A percentile compares a stretch with the other conserved stretches of the same genome.
These are phyloP conservation scores for Tremella fuciformis DNA, from an alignment of 768 basidiomycete species.

Conservation along the genomic window DNA sequence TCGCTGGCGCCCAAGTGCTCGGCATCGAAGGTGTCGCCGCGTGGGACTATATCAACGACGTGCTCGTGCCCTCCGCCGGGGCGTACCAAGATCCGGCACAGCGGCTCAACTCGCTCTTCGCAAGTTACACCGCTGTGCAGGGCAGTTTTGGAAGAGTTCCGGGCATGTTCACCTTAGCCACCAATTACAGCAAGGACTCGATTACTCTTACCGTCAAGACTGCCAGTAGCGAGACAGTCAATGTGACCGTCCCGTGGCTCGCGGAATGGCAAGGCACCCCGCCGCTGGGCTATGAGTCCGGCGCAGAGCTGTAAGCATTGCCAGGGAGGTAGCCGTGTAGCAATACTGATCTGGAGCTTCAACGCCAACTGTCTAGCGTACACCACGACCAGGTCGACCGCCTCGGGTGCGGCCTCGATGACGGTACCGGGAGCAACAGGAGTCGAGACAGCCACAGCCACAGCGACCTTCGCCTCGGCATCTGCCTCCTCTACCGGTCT, in stretches of 20 bases:
- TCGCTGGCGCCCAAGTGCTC: conserved; percentile 23
- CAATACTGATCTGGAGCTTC: background rate
- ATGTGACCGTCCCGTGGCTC: conserved; percentile 18
- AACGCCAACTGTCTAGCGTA: conserved; percentile 8
- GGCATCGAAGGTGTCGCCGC: conserved; percentile 14
- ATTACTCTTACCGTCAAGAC: conserved; percentile 20
- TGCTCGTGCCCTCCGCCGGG: conserved; percentile 7
- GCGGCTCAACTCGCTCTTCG: conserved; percentile 21
- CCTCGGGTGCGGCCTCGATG: background rate
- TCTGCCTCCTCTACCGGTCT: background rate
- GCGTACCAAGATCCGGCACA: conserved; percentile 22
- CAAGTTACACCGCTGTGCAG: conserved; percentile 12
- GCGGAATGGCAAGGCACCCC: conserved; percentile 4
- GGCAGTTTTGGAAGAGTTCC: conserved; percentile 13
- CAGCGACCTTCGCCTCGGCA: background rate
- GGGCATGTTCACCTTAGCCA: conserved; percentile 19
- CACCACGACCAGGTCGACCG: background rate
- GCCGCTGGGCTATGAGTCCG: conserved; percentile 12
- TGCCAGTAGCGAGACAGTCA: background rate
- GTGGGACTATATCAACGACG: conserved; percentile 19
- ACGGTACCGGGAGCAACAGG: background rate
- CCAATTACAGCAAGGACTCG: conserved; percentile 15
- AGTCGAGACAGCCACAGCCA: background rate
- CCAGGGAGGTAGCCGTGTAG: background rate
- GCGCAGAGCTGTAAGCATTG: conserved; percentile 19